Conservation (phyloP, 1,284 basidiomycete genomes). For the Phellopilus nigrolimitatus region DNA sequence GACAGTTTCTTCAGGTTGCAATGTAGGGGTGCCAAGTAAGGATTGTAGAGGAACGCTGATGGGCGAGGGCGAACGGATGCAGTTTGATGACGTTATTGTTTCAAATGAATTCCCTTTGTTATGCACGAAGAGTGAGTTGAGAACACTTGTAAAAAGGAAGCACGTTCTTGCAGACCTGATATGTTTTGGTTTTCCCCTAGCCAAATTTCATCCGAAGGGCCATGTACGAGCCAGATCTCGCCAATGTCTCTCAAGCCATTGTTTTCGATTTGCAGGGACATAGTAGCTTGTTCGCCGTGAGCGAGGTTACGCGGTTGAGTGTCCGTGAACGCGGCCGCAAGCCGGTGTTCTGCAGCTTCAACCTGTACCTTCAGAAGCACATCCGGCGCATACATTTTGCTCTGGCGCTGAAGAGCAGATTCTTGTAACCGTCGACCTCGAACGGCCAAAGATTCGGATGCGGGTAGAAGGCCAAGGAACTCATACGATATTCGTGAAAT, state of each 20-base stretch:
- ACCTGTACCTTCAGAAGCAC: constrained; percentile 51
- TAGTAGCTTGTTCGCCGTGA: constrained; percentile 57
- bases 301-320: constrained; percentile 45
- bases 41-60: constrained; percentile 38
- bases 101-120: constrained; percentile 19
- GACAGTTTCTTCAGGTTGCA: constrained; percentile 44
- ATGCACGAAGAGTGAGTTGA: constrained; percentile 15
- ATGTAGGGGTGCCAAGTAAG: constrained; percentile 31
- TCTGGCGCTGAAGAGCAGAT: constrained; percentile 62
- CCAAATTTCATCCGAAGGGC: constrained; percentile 59
- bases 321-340: constrained; percentile 52
- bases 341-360: constrained; percentile 53
- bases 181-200: constrained; percentile 28
- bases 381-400: constrained; percentile 62
- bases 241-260: constrained; percentile 48
- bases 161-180: constrained; percentile 19
- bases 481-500: constrained; percentile 55
- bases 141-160: constrained; percentile 1
- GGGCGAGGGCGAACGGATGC: constrained; percentile 51
- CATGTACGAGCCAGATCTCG: constrained; percentile 66
- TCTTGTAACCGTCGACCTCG: constrained; percentile 67
- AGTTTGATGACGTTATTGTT: constrained; percentile 31
- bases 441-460: constrained; percentile 53
- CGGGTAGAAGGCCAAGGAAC: constrained; percentile 64
- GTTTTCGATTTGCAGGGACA: constrained; percentile 58